Conservation (phyloP, 495 filamentous ascomycete genomes). For the Penicillium herquei region DNA sequence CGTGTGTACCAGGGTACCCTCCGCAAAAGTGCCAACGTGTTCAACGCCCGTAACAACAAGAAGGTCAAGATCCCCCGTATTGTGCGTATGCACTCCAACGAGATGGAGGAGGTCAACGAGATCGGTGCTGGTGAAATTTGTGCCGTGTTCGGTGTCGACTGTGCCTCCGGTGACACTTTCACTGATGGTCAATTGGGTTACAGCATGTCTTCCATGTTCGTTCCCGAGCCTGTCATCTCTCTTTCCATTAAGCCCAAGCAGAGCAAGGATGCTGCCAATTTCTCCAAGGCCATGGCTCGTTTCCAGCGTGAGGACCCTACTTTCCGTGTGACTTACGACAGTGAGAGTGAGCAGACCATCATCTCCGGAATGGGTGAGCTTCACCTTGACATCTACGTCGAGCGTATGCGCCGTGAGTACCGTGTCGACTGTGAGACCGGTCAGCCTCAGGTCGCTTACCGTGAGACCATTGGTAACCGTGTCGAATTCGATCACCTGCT, state of each 20-base stretch:
- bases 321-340: conserved; percentile 90
- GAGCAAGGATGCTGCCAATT: conserved; percentile 88
- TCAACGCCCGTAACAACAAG: conserved; percentile 91
- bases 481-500: conserved; percentile 89
- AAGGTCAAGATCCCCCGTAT: conserved; percentile 97
- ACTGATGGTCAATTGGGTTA: conserved; percentile 93
- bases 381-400: conserved; percentile 95
- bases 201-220: conserved; percentile 98
- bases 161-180: conserved; percentile 97
- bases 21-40: conserved; percentile 83
- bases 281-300: conserved; percentile 97
- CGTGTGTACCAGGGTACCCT: conserved; percentile 95
- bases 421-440: conserved; percentile 93
- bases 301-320: conserved; percentile 99
- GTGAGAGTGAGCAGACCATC: conserved; percentile 89
- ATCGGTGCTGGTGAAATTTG: conserved; percentile 97
- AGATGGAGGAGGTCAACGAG: conserved; percentile 95
- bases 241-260: conserved; percentile 96
- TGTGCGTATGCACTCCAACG: conserved; percentile 99
- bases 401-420: conserved; percentile 98
- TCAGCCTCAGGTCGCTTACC: conserved; percentile 95
- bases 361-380: conserved; percentile 99
- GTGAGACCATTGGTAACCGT: conserved; percentile 80
- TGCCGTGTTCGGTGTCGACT: conserved; percentile 97
- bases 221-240: conserved; percentile 97